phyloP scores from a whole-genome alignment of 2,329 filamentous ascomycete genomes.

The Xylariaceae sp. region DNA sequence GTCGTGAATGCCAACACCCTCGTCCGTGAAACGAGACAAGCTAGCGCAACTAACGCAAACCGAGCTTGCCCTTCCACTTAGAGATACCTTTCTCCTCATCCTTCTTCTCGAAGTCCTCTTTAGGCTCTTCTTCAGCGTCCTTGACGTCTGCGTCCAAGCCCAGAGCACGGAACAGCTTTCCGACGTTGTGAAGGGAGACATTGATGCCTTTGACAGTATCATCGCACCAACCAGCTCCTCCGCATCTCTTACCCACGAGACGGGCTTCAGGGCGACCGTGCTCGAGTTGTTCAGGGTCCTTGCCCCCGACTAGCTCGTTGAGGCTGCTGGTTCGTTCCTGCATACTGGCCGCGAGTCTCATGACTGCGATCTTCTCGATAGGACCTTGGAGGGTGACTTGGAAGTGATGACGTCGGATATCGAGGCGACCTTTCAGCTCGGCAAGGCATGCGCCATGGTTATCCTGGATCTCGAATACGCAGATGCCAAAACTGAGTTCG shows the following conservation, averaged over 20 bases:
- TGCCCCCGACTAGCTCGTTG: conserved; percentile 19
- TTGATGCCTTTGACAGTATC: conserved; percentile 23
- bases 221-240: conserved; percentile 24
- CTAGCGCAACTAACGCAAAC: background rate
- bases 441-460: conserved; percentile 15
- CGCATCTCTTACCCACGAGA: conserved; percentile 23
- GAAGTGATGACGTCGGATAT: conserved; percentile 20
- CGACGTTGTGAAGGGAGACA: conserved; percentile 16
- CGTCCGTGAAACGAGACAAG: background rate
- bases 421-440: conserved; percentile 22
- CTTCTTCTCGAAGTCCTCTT: background rate
- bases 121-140: conserved; percentile 1
- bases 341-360: conserved; percentile 11
- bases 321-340: conserved; percentile 21
- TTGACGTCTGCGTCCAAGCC: conserved; percentile 2
- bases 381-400: background rate
- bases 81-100: background rate
- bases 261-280: background rate
- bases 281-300: conserved; percentile 19
- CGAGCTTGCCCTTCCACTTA: background rate
- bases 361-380: background rate
- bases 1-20: too few relatives aligned
- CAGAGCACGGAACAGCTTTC: conserved; percentile 16
- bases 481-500: conserved; percentile 26
- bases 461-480: conserved; percentile 23